Evolutionary conservation across 495 filamentous ascomycete genomes (phyloP).

Genomic region (Aspergillus hancockii): DNA sequence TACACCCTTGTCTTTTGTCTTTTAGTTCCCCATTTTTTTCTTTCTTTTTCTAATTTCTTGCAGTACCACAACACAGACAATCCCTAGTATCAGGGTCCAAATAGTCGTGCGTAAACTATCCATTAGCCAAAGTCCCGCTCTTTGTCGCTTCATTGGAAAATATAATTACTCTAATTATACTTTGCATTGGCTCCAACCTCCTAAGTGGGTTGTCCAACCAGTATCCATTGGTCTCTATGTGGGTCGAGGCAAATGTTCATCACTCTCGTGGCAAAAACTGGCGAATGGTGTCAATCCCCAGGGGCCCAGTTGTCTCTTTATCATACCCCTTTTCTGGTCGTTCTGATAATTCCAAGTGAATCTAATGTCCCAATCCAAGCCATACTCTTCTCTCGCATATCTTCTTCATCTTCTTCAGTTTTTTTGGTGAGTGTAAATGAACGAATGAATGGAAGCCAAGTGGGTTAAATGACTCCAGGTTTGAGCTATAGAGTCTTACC

Average conservation of each 20-base stretch:
- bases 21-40: not conserved
- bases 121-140: not conserved
- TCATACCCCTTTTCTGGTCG: slow-evolving; percentile 23
- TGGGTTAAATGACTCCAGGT: not conserved
- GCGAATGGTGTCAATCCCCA: slow-evolving; percentile 26
- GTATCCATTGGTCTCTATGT: slow-evolving; percentile 13
- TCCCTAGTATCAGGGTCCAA: slow-evolving; percentile 1
- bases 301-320: slow-evolving; percentile 18
- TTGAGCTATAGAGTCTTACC: not conserved
- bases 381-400: not conserved
- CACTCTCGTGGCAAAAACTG: slow-evolving; percentile 26
- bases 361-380: not conserved
- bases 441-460: not conserved
- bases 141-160: not conserved
- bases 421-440: not conserved
- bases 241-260: slow-evolving; percentile 24
- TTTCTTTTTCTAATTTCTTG: too few relatives aligned
- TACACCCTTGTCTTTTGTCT: not conserved
- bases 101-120: not conserved
- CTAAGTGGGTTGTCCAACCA: not conserved
- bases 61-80: not conserved
- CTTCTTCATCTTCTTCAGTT: not conserved
- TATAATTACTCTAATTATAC: slow-evolving; percentile 3
- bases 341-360: slow-evolving; percentile 6
- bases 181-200: slow-evolving; percentile 6